Evolutionary conservation across 2,329 filamentous ascomycete genomes (phyloP).

Genomic region (Bipolaris zeicola): DNA sequence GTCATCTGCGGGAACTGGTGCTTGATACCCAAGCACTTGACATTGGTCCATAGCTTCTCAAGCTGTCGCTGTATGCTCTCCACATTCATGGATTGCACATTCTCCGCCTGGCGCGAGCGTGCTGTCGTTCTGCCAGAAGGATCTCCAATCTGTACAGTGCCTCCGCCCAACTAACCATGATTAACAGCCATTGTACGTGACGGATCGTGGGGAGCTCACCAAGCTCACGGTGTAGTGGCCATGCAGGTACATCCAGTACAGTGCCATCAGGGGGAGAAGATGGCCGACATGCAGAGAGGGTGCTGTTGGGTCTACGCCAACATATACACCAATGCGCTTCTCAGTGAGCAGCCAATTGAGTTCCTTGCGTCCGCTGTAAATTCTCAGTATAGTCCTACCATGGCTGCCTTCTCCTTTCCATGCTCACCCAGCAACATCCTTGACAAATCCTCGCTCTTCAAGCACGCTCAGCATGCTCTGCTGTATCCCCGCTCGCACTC

Average conservation of each 20-base stretch:
- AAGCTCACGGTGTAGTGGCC: slow-evolving; percentile 72
- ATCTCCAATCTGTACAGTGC: slow-evolving; percentile 79
- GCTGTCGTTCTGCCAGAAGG: slow-evolving; percentile 72
- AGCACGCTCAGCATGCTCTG: slow-evolving; percentile 65
- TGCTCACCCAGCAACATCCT: slow-evolving; percentile 73
- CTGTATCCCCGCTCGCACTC: slow-evolving; percentile 37
- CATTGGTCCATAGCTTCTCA: slow-evolving; percentile 74
- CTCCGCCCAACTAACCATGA: slow-evolving; percentile 64
- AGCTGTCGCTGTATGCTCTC: slow-evolving; percentile 72
- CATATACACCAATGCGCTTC: slow-evolving; percentile 74
- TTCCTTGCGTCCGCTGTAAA: slow-evolving; percentile 52
- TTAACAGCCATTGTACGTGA: slow-evolving; percentile 28
- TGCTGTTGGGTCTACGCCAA: slow-evolving; percentile 82
- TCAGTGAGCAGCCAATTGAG: slow-evolving; percentile 68
- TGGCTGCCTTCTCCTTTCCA: slow-evolving; percentile 4
- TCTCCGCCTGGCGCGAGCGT: slow-evolving; percentile 60
- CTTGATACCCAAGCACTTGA: slow-evolving; percentile 67
- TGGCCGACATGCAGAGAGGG: slow-evolving; percentile 81
- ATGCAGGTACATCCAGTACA: slow-evolving; percentile 83
- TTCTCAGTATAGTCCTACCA: slow-evolving; percentile 16
- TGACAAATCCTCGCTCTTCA: slow-evolving; percentile 73
- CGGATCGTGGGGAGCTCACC: slow-evolving; percentile 41
- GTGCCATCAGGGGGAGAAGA: slow-evolving; percentile 78
- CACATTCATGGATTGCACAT: slow-evolving; percentile 66
- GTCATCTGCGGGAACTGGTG: slow-evolving; percentile 68